phyloP scores from a whole-genome alignment of 345 rosid genomes.

The Eucalyptus dawsonii region DNA sequence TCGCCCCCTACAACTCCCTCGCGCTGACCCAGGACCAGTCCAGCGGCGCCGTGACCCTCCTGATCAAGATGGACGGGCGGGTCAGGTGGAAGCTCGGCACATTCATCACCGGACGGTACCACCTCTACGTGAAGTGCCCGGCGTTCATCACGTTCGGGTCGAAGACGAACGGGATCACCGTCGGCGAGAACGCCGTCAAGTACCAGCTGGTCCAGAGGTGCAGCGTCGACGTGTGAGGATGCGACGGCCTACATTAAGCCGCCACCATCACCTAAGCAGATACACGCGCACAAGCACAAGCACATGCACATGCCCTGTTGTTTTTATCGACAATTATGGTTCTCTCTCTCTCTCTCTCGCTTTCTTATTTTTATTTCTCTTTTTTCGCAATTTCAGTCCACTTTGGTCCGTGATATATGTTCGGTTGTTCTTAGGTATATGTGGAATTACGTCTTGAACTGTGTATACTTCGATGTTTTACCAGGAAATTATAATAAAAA shows the following conservation, averaged over 20 bases:
- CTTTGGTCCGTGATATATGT: background rate
- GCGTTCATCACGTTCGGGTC: constrained; percentile 52
- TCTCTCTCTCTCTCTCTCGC: background rate
- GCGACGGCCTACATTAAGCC: background rate
- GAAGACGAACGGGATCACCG: constrained; percentile 25
- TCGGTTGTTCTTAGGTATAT: background rate
- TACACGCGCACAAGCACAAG: background rate
- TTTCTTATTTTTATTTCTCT: background rate
- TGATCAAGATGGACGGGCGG: constrained; percentile 71
- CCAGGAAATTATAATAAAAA: background rate
- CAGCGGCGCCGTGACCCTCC: constrained; percentile 24
- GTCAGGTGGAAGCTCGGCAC: constrained; percentile 80
- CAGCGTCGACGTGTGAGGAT: constrained; percentile 48
- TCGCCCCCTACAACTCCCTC: constrained; percentile 59
- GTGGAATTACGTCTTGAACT: background rate
- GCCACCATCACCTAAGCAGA: background rate
- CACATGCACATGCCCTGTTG: background rate
- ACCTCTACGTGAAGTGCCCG: constrained; percentile 45
- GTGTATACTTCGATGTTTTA: background rate
- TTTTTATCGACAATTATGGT: background rate
- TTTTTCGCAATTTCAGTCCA: background rate
- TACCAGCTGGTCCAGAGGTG: constrained; percentile 39
- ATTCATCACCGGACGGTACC: constrained; percentile 45
- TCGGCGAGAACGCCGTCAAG: constrained; percentile 65
- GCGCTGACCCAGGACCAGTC: constrained; percentile 40